Evolutionary conservation across 805 yeast species (phyloP).

Genomic region (Candida pseudoglaebosa): DNA sequence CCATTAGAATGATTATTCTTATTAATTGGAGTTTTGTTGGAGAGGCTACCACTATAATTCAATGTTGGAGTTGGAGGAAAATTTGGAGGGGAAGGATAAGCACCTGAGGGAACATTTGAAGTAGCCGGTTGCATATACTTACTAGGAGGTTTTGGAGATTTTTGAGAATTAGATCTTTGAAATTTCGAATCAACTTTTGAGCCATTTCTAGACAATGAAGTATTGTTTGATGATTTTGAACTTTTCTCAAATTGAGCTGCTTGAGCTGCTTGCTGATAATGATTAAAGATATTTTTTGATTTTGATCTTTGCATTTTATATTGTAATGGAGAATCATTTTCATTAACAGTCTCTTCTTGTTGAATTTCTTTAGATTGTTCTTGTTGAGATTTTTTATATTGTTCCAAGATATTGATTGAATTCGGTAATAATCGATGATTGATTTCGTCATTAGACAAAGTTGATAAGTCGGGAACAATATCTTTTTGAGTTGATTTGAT

Average conservation of each 20-base stretch:
- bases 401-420: constrained; percentile 18
- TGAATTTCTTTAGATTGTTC: constrained; percentile 4
- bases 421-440: constrained; percentile 17
- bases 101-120: constrained; percentile 1
- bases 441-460: constrained; percentile 15
- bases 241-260: background rate
- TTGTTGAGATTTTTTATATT: constrained; percentile 15
- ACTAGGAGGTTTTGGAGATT: background rate
- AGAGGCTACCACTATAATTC: background rate
- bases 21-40: background rate
- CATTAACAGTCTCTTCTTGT: background rate
- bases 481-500: no score
- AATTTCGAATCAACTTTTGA: background rate
- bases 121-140: background rate
- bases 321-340: constrained; percentile 1
- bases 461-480: no score
- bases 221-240: background rate
- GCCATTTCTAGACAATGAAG: background rate
- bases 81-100: background rate
- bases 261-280: constrained; percentile 23
- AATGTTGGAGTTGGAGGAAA: background rate
- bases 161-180: background rate
- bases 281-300: constrained; percentile 29
- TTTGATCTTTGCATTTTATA: constrained; percentile 18
- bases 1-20: background rate